Percentiles rank a stretch among this genome's conserved stretches.
Evolutionary conservation across 139 green algal species (phyloP).

Genomic region (Tetraselmis chui): DNA sequence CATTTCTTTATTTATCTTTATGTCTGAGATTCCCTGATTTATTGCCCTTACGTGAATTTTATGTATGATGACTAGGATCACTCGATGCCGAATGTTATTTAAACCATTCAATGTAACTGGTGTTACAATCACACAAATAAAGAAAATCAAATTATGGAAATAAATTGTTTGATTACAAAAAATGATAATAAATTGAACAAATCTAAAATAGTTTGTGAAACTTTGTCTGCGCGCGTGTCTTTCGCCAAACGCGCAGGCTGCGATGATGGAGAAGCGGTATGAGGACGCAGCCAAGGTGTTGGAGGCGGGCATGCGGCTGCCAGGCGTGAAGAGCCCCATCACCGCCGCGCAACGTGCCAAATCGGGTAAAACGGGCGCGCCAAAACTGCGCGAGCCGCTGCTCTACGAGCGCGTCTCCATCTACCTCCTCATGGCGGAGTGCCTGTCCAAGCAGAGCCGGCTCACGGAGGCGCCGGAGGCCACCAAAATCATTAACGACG

Average conservation of each 20-base stretch:
- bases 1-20: too few species aligned
- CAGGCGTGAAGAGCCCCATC: constrained; percentile 36
- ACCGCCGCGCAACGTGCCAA: constrained; percentile 29
- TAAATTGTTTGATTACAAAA: too few species aligned
- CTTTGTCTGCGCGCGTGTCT: too few species aligned
- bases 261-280: neutral
- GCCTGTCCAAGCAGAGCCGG: constrained; percentile 23
- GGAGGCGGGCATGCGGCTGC: constrained; percentile 47
- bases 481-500: constrained; percentile 60
- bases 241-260: neutral
- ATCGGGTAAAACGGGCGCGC: constrained; percentile 8
- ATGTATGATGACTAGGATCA: too few species aligned
- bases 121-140: too few species aligned
- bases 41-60: too few species aligned
- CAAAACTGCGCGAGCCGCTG: constrained; percentile 23
- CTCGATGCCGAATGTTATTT: too few species aligned
- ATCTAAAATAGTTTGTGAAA: too few species aligned
- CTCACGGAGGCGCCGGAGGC: constrained; percentile 50
- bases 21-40: too few species aligned
- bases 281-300: constrained; percentile 36
- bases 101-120: too few species aligned
- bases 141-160: too few species aligned
- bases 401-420: constrained; percentile 53
- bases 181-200: too few species aligned
- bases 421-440: constrained; percentile 56